A percentile compares a stretch with the other conserved stretches of the same genome.
Evolutionary conservation across 352 stramenopile species (phyloP).

Genomic region (Phytophthora cajani): DNA sequence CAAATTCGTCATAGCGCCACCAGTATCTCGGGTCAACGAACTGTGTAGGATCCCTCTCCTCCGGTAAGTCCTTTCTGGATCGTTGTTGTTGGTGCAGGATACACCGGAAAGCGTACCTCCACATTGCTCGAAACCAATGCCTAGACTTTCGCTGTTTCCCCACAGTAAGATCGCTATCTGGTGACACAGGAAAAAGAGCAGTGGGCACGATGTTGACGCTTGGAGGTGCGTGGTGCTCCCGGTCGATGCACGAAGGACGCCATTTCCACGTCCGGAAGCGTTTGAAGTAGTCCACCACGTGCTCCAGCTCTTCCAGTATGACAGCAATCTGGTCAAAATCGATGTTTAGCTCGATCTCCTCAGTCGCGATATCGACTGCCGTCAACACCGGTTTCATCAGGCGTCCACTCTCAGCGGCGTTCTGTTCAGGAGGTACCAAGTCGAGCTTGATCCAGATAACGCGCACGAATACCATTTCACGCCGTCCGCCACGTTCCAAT

Average conservation of each 20-base stretch:
- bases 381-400: conserved; percentile 20
- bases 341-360: conserved; percentile 58
- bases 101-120: conserved; percentile 65
- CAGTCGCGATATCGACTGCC: conserved; percentile 66
- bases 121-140: conserved; percentile 71
- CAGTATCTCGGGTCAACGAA: conserved; percentile 16
- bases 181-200: conserved; percentile 46
- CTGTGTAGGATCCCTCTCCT: neutral
- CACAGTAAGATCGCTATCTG: conserved; percentile 19
- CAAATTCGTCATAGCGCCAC: conserved; percentile 26
- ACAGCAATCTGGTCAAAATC: conserved; percentile 65
- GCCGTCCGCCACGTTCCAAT: conserved; percentile 37
- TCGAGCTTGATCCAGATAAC: conserved; percentile 76
- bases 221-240: conserved; percentile 42
- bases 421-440: conserved; percentile 31
- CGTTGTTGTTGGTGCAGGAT: conserved; percentile 45
- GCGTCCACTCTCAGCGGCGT: neutral
- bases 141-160: conserved; percentile 48
- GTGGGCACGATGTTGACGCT: conserved; percentile 37
- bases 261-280: conserved; percentile 40
- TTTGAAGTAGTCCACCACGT: conserved; percentile 44
- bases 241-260: conserved; percentile 63
- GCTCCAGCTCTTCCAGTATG: conserved; percentile 53
- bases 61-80: conserved; percentile 9
- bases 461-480: conserved; percentile 58